Percentiles rank a stretch among this genome's conserved stretches.
Evolutionary conservation across 345 rosid species (phyloP).

Genomic region (Melaleuca quinquenervia): DNA sequence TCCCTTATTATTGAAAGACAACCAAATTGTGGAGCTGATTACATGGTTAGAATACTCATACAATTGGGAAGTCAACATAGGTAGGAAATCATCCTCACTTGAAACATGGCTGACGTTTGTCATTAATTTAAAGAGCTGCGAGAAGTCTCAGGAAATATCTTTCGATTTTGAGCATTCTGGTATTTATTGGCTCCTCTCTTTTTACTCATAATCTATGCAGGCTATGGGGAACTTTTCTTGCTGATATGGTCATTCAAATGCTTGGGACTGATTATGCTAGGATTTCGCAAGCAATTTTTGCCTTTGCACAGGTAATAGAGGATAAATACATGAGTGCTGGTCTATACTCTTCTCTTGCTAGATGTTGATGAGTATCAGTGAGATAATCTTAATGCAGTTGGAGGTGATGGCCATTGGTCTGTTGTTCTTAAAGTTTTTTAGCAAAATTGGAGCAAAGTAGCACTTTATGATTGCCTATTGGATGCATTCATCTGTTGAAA

Average conservation of each 20-base stretch:
- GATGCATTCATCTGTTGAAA: background rate
- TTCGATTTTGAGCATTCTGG: background rate
- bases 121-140: background rate
- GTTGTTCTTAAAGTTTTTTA: background rate
- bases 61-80: background rate
- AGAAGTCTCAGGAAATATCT: background rate
- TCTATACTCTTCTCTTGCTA: background rate
- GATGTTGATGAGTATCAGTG: background rate
- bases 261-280: conserved; percentile 96
- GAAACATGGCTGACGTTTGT: background rate
- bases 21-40: background rate
- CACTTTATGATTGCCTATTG: background rate
- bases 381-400: background rate
- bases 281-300: conserved; percentile 81
- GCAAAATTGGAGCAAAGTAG: background rate
- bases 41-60: background rate
- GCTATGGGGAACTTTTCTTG: conserved; percentile 92
- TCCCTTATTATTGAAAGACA: background rate
- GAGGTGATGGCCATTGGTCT: background rate
- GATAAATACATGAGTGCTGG: background rate
- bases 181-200: background rate
- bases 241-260: conserved; percentile 95
- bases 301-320: conserved; percentile 72
- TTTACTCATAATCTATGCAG: conserved; percentile 20
- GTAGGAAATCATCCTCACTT: background rate